Conservation (phyloP, 2,329 filamentous ascomycete genomes). For the Trichoderma asperellum region DNA sequence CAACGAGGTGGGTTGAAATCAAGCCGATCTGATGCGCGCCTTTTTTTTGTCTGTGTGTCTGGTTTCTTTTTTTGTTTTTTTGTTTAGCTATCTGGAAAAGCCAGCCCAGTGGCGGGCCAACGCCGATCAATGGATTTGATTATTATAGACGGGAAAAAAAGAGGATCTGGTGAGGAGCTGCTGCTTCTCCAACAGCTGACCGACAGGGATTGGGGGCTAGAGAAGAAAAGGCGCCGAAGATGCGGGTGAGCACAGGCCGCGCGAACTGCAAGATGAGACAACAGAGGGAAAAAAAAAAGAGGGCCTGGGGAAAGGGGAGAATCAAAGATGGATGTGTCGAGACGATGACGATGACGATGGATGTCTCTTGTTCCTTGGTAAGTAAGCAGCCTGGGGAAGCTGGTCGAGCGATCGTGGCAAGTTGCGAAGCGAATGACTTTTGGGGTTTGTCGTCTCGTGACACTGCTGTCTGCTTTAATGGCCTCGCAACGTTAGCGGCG, state of each 20-base stretch:
- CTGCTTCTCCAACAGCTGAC: not conserved
- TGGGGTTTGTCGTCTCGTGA: not conserved
- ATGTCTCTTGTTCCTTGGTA: not conserved
- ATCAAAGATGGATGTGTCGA: not conserved
- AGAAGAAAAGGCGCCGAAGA: not conserved
- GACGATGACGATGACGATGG: not conserved
- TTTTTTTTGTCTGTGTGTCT: too few species aligned
- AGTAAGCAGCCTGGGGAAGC: not conserved
- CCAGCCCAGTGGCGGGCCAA: slow-evolving; percentile 20
- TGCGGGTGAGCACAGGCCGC: slow-evolving; percentile 18
- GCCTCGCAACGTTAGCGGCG: slow-evolving; percentile 8
- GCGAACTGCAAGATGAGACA: slow-evolving; percentile 8
- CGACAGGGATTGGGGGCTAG: slow-evolving; percentile 8
- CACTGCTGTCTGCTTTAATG: slow-evolving; percentile 1
- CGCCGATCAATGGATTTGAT: slow-evolving; percentile 8
- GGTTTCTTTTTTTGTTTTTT: not conserved
- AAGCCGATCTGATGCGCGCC: too few species aligned
- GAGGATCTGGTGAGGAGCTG: not conserved
- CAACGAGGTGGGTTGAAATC: not conserved
- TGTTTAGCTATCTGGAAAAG: slow-evolving; percentile 12
- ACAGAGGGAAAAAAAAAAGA: not conserved
- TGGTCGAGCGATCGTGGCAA: slow-evolving; percentile 3
- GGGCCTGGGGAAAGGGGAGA: not conserved
- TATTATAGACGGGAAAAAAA: slow-evolving; percentile 3
- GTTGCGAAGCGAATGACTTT: not conserved